These are phyloP conservation scores for Penicillium verhagenii DNA, from an alignment of 495 filamentous ascomycete genomes.

Conservation along the genomic window DNA sequence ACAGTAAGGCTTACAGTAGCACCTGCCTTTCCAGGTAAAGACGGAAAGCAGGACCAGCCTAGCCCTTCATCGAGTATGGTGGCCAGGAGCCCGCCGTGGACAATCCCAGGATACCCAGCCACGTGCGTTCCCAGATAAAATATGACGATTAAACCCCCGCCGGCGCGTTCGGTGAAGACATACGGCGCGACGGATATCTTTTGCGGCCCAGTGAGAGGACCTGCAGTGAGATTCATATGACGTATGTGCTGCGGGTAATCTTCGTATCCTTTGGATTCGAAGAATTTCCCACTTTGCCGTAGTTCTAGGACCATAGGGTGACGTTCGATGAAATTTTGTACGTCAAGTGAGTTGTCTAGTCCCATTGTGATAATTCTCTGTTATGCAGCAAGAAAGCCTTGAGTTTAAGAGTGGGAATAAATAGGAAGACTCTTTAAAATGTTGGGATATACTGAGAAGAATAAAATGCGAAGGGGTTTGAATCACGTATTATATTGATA, in stretches of 20 bases:
- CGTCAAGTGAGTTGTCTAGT: too few relatives aligned
- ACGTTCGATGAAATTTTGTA: not conserved
- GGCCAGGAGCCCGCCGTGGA: conserved; percentile 85
- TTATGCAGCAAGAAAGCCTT: too few relatives aligned
- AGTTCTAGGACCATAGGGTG: not conserved
- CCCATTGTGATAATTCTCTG: too few relatives aligned
- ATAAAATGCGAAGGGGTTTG: too few relatives aligned
- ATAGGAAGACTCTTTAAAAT: too few relatives aligned
- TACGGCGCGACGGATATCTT: conserved; percentile 76
- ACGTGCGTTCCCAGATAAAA: conserved; percentile 73
- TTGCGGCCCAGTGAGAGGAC: conserved; percentile 68
- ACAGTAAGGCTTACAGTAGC: conserved; percentile 79
- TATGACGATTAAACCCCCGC: conserved; percentile 43
- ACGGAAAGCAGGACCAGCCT: conserved; percentile 81
- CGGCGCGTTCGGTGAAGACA: conserved; percentile 60
- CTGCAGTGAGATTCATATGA: conserved; percentile 71
- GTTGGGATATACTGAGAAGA: too few relatives aligned
- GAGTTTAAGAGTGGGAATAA: too few relatives aligned
- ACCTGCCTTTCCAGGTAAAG: conserved; percentile 77
- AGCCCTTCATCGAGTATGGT: conserved; percentile 87
- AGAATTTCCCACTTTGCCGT: not conserved
- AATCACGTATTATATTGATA: too few relatives aligned
- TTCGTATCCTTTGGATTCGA: conserved; percentile 68
- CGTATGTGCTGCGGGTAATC: conserved; percentile 68
- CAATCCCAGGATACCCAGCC: conserved; percentile 82